Evolutionary conservation across 306 rosid genomes (phyloP), one percentile per base, ranked within the genome.

Genomic region (Prunus dulcis): DNA sequence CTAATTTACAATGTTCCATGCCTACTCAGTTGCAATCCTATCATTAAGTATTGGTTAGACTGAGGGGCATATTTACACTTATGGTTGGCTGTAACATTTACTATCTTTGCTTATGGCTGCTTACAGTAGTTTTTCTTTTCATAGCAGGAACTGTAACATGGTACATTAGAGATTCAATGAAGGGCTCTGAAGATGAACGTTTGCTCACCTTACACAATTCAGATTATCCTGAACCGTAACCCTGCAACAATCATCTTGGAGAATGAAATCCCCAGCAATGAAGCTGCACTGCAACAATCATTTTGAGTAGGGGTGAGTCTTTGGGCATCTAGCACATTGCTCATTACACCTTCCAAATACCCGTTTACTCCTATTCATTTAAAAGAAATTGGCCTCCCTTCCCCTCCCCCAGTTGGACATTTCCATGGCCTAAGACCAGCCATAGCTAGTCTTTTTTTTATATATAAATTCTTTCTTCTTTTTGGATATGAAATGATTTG

Each of bases 141-240:
- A 23, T 79, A 52, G 80, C 93, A 94, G 98, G 87, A 74, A 19
- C 83, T 69, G 80, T 88, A 28, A 84, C 88, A 43, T 90, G 93
- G 93, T 92, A 86, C 68, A 71, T 86, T 20, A 60, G 53, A 71
- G 96, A 92, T 83, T 84, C 88, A 3, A 18, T 74, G 86, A 95
- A 89, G 84, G 82, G 81, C 52, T 65, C 85, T 67, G 97, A 90
- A 79, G 91, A 91, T 72, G 97, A 92, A 87, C 91, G 76, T 79
- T 62, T 89, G 79, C 86, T 90, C 73, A 63, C 92, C 46, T 81
- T 92, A 66, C 79, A 58, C 63, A 81, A 84, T 72, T 85, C 93
- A 14, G 91, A 89, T 73, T 86, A 78, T 76, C 77, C 77, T 53
- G 84, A 84, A 58, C 84, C 78, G 22, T 91, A 86, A 46, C 30